A percentile compares a stretch with the other conserved stretches of the same genome.
These are phyloP conservation scores for Cladosporium oxysporum DNA, from an alignment of 2,329 filamentous ascomycete species.

Conservation along the genomic window DNA sequence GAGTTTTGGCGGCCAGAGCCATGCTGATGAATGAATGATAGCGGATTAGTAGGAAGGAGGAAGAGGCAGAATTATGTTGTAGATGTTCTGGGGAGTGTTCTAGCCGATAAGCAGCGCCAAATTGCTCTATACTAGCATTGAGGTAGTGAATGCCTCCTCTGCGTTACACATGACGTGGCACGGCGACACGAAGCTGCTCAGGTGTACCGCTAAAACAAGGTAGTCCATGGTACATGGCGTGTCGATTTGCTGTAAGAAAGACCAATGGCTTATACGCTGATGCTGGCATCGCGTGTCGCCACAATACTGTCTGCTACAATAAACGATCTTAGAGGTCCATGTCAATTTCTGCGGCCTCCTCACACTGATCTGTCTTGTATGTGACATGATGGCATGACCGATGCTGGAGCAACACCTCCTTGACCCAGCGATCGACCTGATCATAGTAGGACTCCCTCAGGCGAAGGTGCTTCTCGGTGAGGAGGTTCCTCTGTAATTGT, in stretches of 20 bases:
- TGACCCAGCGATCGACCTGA: no score
- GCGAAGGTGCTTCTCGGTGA: no score
- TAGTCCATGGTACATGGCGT: not conserved
- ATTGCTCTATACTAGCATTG: not conserved
- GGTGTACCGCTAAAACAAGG: not conserved
- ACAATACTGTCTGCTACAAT: not conserved
- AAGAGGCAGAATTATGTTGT: not conserved
- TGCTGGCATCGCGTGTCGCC: not conserved
- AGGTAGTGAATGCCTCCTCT: not conserved
- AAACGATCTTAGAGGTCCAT: not conserved
- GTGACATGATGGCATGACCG: not conserved
- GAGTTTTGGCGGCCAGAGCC: conserved; percentile 5
- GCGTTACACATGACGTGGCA: conserved; percentile 1
- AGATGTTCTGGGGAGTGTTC: not conserved
- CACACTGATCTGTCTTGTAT: not conserved
- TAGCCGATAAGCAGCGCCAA: no score
- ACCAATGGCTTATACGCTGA: not conserved
- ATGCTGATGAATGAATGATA: not conserved
- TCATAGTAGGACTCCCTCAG: no score
- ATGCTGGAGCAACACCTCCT: not conserved
- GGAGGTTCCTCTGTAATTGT: no score
- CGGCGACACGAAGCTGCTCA: not conserved
- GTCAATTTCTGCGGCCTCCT: not conserved
- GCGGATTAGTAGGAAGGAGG: not conserved
- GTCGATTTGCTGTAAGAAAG: not conserved